phyloP scores from a whole-genome alignment of 768 basidiomycete genomes.

The Scleroderma citrinum region DNA sequence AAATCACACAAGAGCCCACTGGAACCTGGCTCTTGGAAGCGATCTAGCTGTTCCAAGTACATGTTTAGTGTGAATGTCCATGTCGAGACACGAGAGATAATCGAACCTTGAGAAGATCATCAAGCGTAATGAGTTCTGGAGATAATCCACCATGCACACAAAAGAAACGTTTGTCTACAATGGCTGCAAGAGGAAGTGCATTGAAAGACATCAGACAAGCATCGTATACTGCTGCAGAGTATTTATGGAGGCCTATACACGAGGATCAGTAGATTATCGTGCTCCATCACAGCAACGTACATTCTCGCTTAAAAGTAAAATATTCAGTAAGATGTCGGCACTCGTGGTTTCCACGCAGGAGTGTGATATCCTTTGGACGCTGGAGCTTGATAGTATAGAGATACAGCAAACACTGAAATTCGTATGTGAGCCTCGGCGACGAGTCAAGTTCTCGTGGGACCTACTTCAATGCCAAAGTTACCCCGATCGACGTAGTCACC shows the following conservation, averaged over 20 bases:
- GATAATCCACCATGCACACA: constrained; percentile 97
- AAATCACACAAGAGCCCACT: constrained; percentile 90
- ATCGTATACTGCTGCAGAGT: constrained; percentile 78
- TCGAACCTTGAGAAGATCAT: constrained; percentile 63
- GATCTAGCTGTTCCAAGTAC: constrained; percentile 59
- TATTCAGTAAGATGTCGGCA: constrained; percentile 95
- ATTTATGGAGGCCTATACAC: constrained; percentile 77
- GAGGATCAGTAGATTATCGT: background rate
- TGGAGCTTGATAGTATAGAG: constrained; percentile 90
- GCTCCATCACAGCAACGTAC: constrained; percentile 38
- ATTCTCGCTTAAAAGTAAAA: constrained; percentile 97
- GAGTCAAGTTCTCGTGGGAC: constrained; percentile 9
- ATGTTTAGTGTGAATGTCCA: constrained; percentile 4
- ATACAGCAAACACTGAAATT: constrained; percentile 75
- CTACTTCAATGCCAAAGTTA: constrained; percentile 77
- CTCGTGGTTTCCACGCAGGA: constrained; percentile 95
- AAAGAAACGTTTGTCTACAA: constrained; percentile 94
- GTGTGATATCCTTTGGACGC: constrained; percentile 74
- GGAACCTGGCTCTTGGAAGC: constrained; percentile 91
- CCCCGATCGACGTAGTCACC: constrained; percentile 98
- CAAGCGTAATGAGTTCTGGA: constrained; percentile 74
- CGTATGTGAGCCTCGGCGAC: background rate
- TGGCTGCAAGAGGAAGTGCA: constrained; percentile 81
- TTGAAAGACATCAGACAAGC: constrained; percentile 89
- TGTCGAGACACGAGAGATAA: background rate